A percentile compares a stretch with the other conserved stretches of the same genome.
Conservation (phyloP, 306 rosid species). For the Geum urbanum region DNA sequence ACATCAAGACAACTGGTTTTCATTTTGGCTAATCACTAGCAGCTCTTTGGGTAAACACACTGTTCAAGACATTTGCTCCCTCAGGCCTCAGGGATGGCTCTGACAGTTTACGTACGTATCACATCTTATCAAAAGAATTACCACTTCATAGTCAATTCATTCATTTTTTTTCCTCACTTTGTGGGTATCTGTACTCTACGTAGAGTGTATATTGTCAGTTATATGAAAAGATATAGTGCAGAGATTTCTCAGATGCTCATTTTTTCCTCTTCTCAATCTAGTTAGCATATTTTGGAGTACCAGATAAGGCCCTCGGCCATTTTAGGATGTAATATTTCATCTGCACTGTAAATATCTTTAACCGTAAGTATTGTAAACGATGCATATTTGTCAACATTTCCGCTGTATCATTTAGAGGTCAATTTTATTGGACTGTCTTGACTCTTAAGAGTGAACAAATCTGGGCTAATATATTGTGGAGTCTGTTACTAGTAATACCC, state of each 20-base stretch:
- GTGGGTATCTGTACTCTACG: conserved; percentile 43
- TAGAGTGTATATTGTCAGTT: conserved; percentile 36
- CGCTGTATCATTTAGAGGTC: not conserved
- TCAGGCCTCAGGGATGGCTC: conserved; percentile 27
- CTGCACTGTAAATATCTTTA: not conserved
- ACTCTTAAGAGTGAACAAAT: not conserved
- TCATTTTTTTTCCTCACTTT: conserved; percentile 38
- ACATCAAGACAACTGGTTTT: conserved; percentile 57
- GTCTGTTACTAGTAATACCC: not conserved
- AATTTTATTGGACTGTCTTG: not conserved
- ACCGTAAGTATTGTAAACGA: not conserved
- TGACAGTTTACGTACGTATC: conserved; percentile 18
- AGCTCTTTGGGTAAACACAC: conserved; percentile 16
- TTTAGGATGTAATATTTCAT: not conserved
- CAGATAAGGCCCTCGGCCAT: not conserved
- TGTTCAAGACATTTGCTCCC: conserved; percentile 26
- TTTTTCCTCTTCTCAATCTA: not conserved
- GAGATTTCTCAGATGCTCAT: conserved; percentile 7
- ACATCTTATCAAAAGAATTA: conserved; percentile 31
- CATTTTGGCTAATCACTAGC: conserved; percentile 54
- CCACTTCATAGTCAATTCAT: conserved; percentile 55
- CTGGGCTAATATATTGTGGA: not conserved
- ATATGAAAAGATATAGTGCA: conserved; percentile 29
- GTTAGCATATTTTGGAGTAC: not conserved
- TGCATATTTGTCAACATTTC: not conserved